phyloP scores from a whole-genome alignment of 257 asterid genomes.

The Nicotiana knightiana region DNA sequence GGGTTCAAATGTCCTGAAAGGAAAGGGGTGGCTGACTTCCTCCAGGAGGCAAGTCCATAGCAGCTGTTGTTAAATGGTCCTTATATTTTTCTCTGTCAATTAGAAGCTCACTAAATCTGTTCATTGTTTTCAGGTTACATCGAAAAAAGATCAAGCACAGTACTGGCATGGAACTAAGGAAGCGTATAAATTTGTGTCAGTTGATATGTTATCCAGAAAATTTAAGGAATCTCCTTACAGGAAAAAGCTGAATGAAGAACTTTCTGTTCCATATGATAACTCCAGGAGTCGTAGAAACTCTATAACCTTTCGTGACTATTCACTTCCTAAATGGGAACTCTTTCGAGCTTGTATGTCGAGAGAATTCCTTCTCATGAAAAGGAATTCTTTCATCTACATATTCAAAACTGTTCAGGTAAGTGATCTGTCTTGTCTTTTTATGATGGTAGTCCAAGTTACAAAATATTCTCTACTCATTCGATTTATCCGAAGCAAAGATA shows the following conservation, averaged over 20 bases:
- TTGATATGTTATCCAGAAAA: constrained; percentile 32
- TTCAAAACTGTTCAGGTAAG: constrained; percentile 48
- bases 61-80: not conserved
- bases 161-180: constrained; percentile 35
- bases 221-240: constrained; percentile 31
- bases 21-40: constrained; percentile 49
- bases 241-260: constrained; percentile 25
- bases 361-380: constrained; percentile 45
- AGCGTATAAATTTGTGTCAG: constrained; percentile 33
- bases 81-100: not conserved
- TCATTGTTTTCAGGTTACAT: constrained; percentile 32
- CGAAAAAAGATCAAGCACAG: constrained; percentile 47
- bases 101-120: not conserved
- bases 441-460: not conserved
- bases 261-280: constrained; percentile 32
- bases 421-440: not conserved
- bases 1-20: constrained; percentile 52
- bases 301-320: constrained; percentile 30
- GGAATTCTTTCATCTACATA: constrained; percentile 41
- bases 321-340: constrained; percentile 42
- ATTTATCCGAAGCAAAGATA: not conserved
- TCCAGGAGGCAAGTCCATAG: constrained; percentile 39
- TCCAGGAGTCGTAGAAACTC: constrained; percentile 37
- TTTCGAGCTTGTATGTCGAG: constrained; percentile 45
- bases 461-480: not conserved